These are phyloP conservation scores for Morella rubra DNA, from an alignment of 306 rosid species.

Conservation along the genomic window DNA sequence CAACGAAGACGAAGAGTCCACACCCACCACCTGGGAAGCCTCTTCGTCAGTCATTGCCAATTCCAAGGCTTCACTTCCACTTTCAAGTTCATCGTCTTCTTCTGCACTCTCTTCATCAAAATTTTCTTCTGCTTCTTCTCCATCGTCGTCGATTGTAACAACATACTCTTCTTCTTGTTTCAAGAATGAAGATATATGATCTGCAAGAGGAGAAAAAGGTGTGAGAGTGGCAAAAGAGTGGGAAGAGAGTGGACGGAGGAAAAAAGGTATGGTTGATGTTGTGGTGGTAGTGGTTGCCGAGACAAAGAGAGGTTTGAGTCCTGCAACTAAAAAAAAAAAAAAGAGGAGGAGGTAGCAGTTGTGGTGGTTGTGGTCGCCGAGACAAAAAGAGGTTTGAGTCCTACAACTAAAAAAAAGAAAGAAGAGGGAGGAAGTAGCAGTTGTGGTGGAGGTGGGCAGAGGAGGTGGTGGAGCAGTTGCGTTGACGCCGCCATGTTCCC, in stretches of 20 bases:
- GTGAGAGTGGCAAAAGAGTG: slow-evolving; percentile 30
- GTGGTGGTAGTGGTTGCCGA: slow-evolving; percentile 14
- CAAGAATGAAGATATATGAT: neutral
- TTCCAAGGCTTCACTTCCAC: slow-evolving; percentile 29
- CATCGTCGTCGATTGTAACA: too few relatives aligned
- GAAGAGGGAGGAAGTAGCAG: too few relatives aligned
- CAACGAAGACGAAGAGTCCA: slow-evolving; percentile 33
- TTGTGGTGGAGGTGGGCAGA: slow-evolving; percentile 39
- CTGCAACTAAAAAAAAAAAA: slow-evolving; percentile 26
- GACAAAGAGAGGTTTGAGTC: slow-evolving; percentile 47
- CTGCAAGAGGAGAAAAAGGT: slow-evolving; percentile 21
- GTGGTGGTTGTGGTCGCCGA: too few relatives aligned
- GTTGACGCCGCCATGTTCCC: slow-evolving; percentile 22
- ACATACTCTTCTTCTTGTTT: neutral
- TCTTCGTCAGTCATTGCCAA: slow-evolving; percentile 16
- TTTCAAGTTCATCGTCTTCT: slow-evolving; percentile 22
- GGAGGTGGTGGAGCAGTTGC: slow-evolving; percentile 38
- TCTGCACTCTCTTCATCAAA: slow-evolving; percentile 25
- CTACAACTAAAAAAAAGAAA: too few relatives aligned
- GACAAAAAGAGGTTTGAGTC: too few relatives aligned
- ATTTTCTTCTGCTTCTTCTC: slow-evolving; percentile 12
- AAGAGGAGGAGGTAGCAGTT: slow-evolving; percentile 26
- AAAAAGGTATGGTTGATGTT: neutral
- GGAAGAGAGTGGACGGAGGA: slow-evolving; percentile 10
- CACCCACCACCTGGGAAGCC: slow-evolving; percentile 19